A percentile compares a stretch with the other conserved stretches of the same genome.
Evolutionary conservation across 805 yeast genomes (phyloP).

Genomic region (Candida golubevii): DNA sequence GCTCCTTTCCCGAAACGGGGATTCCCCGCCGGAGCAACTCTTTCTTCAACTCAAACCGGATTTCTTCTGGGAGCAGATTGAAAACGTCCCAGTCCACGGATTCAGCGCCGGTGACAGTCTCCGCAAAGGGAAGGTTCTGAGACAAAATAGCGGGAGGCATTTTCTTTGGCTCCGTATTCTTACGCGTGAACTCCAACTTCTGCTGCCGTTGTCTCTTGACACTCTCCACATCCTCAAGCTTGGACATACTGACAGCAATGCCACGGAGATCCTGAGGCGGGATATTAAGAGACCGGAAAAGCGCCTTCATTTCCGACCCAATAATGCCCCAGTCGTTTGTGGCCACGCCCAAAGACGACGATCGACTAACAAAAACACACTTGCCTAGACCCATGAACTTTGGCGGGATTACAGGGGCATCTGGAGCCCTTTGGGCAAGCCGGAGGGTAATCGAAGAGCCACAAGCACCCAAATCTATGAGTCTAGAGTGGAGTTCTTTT

Average conservation of each 20-base stretch:
- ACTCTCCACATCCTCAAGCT: slow-evolving; percentile 42
- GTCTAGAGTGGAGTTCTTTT: slow-evolving; percentile 53
- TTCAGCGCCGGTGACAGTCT: slow-evolving; percentile 12
- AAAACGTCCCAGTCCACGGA: slow-evolving; percentile 65
- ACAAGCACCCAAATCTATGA: slow-evolving; percentile 41
- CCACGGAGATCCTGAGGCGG: slow-evolving; percentile 75
- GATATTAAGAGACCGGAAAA: slow-evolving; percentile 53
- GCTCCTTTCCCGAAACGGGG: slow-evolving; percentile 16
- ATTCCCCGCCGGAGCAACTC: slow-evolving; percentile 48
- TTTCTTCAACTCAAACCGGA: slow-evolving; percentile 54
- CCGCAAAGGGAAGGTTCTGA: slow-evolving; percentile 14
- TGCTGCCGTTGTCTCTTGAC: slow-evolving; percentile 15
- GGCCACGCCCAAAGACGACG: slow-evolving; percentile 55
- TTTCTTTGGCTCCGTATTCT: background rate
- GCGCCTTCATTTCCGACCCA: slow-evolving; percentile 52
- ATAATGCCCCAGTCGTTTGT: slow-evolving; percentile 60
- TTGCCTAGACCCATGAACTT: slow-evolving; percentile 83
- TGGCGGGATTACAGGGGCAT: slow-evolving; percentile 71
- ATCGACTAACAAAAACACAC: slow-evolving; percentile 61
- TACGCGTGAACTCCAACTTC: slow-evolving; percentile 7
- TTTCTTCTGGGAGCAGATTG: slow-evolving; percentile 58
- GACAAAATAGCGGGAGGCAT: slow-evolving; percentile 1
- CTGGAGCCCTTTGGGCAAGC: slow-evolving; percentile 56
- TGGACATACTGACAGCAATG: slow-evolving; percentile 63
- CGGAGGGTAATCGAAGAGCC: slow-evolving; percentile 64